phyloP scores from a whole-genome alignment of 306 rosid species.

The Inga laurina region DNA sequence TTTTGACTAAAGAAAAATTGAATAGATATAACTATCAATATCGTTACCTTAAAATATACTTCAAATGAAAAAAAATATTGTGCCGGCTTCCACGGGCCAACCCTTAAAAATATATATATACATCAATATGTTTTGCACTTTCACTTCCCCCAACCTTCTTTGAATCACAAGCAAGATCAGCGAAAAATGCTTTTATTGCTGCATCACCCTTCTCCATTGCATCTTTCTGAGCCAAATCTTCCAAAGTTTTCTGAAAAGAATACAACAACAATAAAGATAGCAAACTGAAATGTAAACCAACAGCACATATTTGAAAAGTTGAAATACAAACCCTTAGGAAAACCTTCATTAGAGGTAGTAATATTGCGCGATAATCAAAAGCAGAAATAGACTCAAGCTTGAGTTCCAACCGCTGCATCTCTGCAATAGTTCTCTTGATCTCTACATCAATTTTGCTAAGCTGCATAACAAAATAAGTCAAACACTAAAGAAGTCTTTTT shows the following conservation, averaged over 20 bases:
- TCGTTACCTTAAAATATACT: too few relatives aligned
- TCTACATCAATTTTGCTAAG: conserved; percentile 82
- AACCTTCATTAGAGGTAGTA: conserved; percentile 80
- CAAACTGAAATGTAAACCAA: conserved; percentile 28
- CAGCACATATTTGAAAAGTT: conserved; percentile 22
- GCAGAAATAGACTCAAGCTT: conserved; percentile 79
- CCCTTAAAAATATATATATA: too few relatives aligned
- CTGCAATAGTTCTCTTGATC: conserved; percentile 65
- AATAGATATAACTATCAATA: too few relatives aligned
- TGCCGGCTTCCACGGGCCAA: too few relatives aligned
- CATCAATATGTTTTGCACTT: conserved; percentile 28
- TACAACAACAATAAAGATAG: conserved; percentile 12
- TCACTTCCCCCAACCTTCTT: conserved; percentile 75
- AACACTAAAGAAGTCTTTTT: conserved; percentile 15
- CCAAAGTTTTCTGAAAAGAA: conserved; percentile 68
- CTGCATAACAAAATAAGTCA: conserved; percentile 59
- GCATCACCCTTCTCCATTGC: conserved; percentile 93
- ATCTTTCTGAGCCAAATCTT: conserved; percentile 90
- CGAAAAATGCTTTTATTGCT: conserved; percentile 84
- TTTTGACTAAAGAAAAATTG: too few relatives aligned
- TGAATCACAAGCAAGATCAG: conserved; percentile 88
- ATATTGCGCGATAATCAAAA: conserved; percentile 72
- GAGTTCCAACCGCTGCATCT: conserved; percentile 80
- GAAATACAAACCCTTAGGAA: conserved; percentile 78
- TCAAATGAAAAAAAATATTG: too few relatives aligned